Percentiles rank a stretch among this genome's conserved stretches.
phyloP scores from a whole-genome alignment of 2,329 filamentous ascomycete genomes.

The Tolypocladium cylindrosporum region DNA sequence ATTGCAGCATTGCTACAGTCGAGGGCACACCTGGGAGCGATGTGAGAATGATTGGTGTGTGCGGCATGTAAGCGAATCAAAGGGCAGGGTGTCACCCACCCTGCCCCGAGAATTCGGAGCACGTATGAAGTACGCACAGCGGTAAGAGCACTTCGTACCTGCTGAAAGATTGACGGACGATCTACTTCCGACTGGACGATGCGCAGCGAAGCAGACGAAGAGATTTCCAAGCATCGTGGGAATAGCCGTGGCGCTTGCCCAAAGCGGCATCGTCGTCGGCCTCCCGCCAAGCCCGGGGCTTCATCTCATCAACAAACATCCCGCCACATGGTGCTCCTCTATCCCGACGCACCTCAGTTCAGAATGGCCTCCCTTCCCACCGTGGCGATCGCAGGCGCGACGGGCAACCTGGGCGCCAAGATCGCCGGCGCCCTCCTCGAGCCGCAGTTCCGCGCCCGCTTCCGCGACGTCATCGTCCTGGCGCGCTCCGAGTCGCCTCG shows the following conservation, averaged over 20 bases:
- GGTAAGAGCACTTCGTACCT: too few relatives aligned
- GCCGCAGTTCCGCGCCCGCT: not conserved
- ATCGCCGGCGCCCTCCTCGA: constrained; percentile 1
- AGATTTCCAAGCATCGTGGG: not conserved
- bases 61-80: too few relatives aligned
- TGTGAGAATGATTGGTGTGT: not conserved
- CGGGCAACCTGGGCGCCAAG: constrained; percentile 2
- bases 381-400: constrained; percentile 5
- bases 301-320: not conserved
- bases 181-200: too few relatives aligned
- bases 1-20: not conserved
- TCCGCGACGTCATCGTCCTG: constrained; percentile 3
- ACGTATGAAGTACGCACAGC: too few relatives aligned
- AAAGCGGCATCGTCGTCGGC: not conserved
- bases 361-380: not conserved
- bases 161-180: too few relatives aligned
- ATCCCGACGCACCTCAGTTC: not conserved
- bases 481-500: constrained; percentile 1
- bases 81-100: too few relatives aligned
- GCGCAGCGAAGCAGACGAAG: not conserved
- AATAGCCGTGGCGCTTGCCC: not conserved
- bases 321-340: not conserved
- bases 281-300: not conserved
- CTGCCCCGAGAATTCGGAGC: too few relatives aligned
- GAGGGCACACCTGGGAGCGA: not conserved